Base-by-base conservation (phyloP, 129 eudicot genomes). In the Ambrosia trifida region DNA sequence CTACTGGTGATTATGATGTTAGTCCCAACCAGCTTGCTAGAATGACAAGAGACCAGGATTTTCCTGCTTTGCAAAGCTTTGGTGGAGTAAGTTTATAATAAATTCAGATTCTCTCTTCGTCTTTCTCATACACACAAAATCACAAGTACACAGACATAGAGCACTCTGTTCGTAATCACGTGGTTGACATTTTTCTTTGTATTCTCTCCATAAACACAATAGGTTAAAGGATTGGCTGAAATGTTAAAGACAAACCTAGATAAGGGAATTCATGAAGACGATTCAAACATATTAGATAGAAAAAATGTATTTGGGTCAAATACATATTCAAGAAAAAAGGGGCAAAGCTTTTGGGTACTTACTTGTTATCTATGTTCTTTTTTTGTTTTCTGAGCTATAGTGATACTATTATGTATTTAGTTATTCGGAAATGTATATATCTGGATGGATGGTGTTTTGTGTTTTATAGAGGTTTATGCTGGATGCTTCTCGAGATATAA, bases 321-420 rank as follows among this genome's bases (percentile, higher is more conserved):
- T 70, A 91, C 96, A 16, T 91, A 91, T 79, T 96, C 97, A 44
- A 81, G 85, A 40, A 88, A 91, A 59, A 88, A 91, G 73, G 90
- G 87, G 19, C 83, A 90, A 14, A 84, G 89, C 78, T 91, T 91
- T 80, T 91, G 90, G 97, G 97, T 91, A 76, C 72, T n/a, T 17
- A 5, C 18, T 51, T 13, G 4, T 38, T 30, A 72, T 40, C 57
- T 19, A 24, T 63, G n/a, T 31, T 16, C 17, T 64, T 51, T 7
- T 24, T 24, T 24, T 24, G 28, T 50, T 24, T 36, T 63, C 19
- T 6, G 36, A 65, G 63, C 20, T 38, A 53, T 24, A n/a, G n/a
- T n/a, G n/a, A n/a, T n/a, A n/a, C n/a, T n/a, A 3, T 65, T 52
- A 24, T 24, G 28, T 24, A 24, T 24, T 24, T 24, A 24, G 28